Evolutionary conservation across 2,329 filamentous ascomycete genomes (phyloP).

Genomic region (Hymenoscyphus linearis): DNA sequence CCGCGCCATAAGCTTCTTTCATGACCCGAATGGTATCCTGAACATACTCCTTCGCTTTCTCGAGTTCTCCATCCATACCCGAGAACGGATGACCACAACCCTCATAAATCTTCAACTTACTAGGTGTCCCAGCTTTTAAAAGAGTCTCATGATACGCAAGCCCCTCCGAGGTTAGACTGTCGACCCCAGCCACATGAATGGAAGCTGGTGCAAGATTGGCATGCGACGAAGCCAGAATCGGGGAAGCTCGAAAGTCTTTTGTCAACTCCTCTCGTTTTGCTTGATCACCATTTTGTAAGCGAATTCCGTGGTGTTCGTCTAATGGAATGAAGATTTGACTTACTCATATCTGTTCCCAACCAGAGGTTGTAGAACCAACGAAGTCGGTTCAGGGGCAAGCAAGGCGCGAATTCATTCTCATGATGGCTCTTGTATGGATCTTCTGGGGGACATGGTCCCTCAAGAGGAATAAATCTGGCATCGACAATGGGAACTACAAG

Average conservation of each 20-base stretch:
- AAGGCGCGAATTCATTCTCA: constrained; percentile 33
- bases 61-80: constrained; percentile 33
- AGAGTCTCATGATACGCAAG: constrained; percentile 33
- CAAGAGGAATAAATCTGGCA: constrained; percentile 32
- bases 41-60: constrained; percentile 32
- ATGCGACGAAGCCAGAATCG: constrained; percentile 33
- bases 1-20: not conserved
- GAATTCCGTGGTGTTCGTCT: not conserved
- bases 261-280: constrained; percentile 24
- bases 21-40: constrained; percentile 27
- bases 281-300: not conserved
- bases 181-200: constrained; percentile 33
- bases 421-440: constrained; percentile 33
- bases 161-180: constrained; percentile 33
- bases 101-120: constrained; percentile 34
- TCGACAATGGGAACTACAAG: constrained; percentile 35
- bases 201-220: constrained; percentile 32
- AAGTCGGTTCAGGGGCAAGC: constrained; percentile 32
- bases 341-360: constrained; percentile 31
- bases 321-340: not conserved
- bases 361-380: constrained; percentile 36
- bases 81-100: constrained; percentile 35
- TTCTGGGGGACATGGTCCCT: constrained; percentile 27
- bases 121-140: constrained; percentile 29
- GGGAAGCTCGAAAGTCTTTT: constrained; percentile 32